Base-by-base conservation (phyloP, 331 rosid genomes). In the Rosa hybrid region DNA sequence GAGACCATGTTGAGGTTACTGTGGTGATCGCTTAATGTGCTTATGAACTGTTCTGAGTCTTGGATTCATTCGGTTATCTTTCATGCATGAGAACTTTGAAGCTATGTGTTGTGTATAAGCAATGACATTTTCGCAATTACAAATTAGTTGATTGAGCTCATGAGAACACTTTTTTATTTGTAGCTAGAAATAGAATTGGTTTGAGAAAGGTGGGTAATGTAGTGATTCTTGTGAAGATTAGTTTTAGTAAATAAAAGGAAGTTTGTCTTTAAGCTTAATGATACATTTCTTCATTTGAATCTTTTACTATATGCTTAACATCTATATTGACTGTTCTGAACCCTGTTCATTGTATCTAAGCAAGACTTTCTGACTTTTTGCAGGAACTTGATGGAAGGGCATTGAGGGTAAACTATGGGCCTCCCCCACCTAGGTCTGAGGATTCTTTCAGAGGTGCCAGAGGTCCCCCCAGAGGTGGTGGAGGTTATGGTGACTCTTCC, bases 351-450 rank as follows among this genome's bases (percentile, higher is more conserved):
- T 34, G 46, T 74, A 63, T 87, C 50, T 81, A 17, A 85, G 65
- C 17, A 11, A 71, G 38, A 21, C 59, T 74, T 5, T 73, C 8
- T 84, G 78, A 68, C 71, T 72, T 81, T 82, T 83, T 46, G 45
- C 85, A 95, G 97, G 93, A 90, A 67, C 80, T 95, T 30, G 98
- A 91, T 0, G 98, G 98, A 41, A 90, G 99, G 83, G 23, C 84
- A 12, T 71, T 95, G 88, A 91, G 93, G 83, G 99, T 95, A 67
- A 95, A 91, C 75, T 68, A 81, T 86, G 98, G 99, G 74, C 98
- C 98, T 76, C 93, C 99, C 65, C 98, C 94, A 20, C 74, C 96
- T 2, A 72, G 79, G 41, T 81, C 27, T 42, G 93, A 90, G n/a
- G 86, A 72, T 62, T 71, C 90, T 25, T 85, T 83, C 23, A 83